Conservation (phyloP, 495 filamentous ascomycete species). For the Aspergillus incahuasiensis region DNA sequence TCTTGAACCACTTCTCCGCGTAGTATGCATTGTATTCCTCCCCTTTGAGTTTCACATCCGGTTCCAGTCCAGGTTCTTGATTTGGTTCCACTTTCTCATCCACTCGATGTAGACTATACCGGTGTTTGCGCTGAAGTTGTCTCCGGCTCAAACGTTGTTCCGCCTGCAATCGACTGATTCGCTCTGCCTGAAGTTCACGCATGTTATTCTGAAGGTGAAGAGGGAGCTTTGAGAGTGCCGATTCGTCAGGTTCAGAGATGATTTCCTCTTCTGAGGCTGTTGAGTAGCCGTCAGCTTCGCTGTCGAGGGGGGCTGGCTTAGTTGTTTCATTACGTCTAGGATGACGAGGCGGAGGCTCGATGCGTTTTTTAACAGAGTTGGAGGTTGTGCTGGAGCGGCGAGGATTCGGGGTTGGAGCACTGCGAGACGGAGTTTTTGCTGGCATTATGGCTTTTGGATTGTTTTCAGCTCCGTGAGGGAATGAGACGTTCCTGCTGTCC, state of each 20-base stretch:
- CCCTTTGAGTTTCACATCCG: neutral
- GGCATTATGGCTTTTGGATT: neutral
- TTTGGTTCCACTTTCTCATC: neutral
- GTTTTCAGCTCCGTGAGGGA: too few relatives aligned
- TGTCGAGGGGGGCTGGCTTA: neutral
- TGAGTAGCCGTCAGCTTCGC: constrained; percentile 2
- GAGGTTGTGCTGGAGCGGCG: neutral
- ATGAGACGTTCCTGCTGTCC: neutral
- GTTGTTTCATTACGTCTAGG: neutral
- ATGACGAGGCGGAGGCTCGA: neutral
- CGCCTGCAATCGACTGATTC: constrained; percentile 11
- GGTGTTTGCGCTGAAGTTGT: neutral
- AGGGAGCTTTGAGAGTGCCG: constrained; percentile 19
- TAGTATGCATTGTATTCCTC: neutral
- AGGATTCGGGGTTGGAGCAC: neutral
- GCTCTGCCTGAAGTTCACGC: constrained; percentile 24
- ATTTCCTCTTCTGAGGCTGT: constrained; percentile 24
- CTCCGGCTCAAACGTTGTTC: neutral
- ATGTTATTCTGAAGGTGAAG: constrained; percentile 22
- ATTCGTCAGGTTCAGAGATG: constrained; percentile 22
- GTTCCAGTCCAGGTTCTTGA: neutral
- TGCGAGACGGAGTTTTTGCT: neutral
- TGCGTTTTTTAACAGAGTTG: neutral
- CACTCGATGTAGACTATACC: neutral
- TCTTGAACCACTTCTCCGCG: constrained; percentile 14